Base-by-base conservation (phyloP, 768 basidiomycete genomes). In the Psilocybe subaeruginosa region DNA sequence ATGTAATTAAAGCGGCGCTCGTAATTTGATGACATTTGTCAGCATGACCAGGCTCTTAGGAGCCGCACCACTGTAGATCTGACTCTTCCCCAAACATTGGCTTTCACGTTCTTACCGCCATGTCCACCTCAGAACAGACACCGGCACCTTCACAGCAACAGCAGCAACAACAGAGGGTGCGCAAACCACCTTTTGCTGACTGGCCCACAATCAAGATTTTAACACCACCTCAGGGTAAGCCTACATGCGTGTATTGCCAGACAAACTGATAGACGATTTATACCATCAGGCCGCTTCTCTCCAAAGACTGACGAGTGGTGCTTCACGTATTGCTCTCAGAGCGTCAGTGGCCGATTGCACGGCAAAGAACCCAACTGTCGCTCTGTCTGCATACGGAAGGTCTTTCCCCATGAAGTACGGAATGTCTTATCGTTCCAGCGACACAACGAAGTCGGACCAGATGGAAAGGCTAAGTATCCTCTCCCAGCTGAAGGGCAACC, bases 401-500 rank as follows among this genome's bases (percentile, higher is more conserved):
- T 90, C 65, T 86, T 87, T 67, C 80, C 85, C 1, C 87, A 88
- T 69, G 88, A 90, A 75, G 81, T 90, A 64, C 80, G 76, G 66
- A 85, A 82, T 68, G 74, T 80, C 56, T 49, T 81, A 17, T 68
- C 77, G 5, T 83, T 80, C 77, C 78, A 80, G 68, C 77, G 70
- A 47, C 83, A 76, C 72, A 69, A 74, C 49, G 74, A 75, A 61
- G 67, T 80, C 43, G 76, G 76, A 19, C 47, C 76, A 27, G 76
- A 83, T 65, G 80, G 83, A 41, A 78, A 80, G 66, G 80, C 80
- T 14, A 80, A 78, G 60, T 86, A 86, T 66, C 88, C 87, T 6
- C 76, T 92, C 19, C 90, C 90, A 2, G 75, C 79, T 8, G 89
- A 90, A 66, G 90, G 90, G 11, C 90, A 91, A 66, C 68, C 81